Percentiles rank a stretch among this genome's conserved stretches.
These are phyloP conservation scores for Schwanniomyces yamadae DNA, from an alignment of 805 yeast species.

Conservation along the genomic window DNA sequence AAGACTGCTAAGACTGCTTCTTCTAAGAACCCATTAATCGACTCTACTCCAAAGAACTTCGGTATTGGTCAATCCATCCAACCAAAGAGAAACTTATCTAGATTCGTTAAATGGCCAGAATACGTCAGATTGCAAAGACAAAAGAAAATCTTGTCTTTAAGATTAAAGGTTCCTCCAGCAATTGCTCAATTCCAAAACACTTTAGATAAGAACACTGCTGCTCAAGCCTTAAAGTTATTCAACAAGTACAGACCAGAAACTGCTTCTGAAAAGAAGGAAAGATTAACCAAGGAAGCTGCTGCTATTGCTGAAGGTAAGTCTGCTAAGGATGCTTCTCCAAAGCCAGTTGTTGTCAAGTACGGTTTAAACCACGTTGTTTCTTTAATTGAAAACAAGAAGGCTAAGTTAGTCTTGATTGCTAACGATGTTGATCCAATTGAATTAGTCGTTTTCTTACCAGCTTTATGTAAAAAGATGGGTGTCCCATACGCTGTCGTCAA, in stretches of 20 bases:
- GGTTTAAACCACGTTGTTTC: constrained; percentile 99
- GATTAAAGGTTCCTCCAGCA: constrained; percentile 99
- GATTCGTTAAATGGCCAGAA: constrained; percentile 99
- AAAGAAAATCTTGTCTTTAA: constrained; percentile 90
- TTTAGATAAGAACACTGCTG: constrained; percentile 98
- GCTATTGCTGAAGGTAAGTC: constrained; percentile 98
- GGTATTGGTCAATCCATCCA: constrained; percentile 97
- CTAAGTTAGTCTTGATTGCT: constrained; percentile 95
- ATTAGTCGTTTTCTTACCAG: constrained; percentile 95
- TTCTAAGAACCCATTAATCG: constrained; percentile 79
- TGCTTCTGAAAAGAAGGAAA: constrained; percentile 95
- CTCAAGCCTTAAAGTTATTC: constrained; percentile 94
- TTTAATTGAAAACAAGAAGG: constrained; percentile 96
- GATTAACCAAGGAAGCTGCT: constrained; percentile 98
- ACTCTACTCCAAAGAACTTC: constrained; percentile 85
- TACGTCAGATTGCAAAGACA: constrained; percentile 98
- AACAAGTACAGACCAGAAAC: constrained; percentile 99
- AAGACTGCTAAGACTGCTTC: constrained; percentile 43
- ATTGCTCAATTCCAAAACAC: constrained; percentile 94
- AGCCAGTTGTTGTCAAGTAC: constrained; percentile 96
- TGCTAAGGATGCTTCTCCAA: constrained; percentile 93
- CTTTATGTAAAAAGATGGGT: constrained; percentile 99
- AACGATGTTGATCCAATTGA: constrained; percentile 99
- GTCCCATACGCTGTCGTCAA: constrained; percentile 97
- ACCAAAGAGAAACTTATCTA: constrained; percentile 93